Base-by-base conservation (phyloP, 2,329 filamentous ascomycete genomes). In the Cladosporium oxysporum region DNA sequence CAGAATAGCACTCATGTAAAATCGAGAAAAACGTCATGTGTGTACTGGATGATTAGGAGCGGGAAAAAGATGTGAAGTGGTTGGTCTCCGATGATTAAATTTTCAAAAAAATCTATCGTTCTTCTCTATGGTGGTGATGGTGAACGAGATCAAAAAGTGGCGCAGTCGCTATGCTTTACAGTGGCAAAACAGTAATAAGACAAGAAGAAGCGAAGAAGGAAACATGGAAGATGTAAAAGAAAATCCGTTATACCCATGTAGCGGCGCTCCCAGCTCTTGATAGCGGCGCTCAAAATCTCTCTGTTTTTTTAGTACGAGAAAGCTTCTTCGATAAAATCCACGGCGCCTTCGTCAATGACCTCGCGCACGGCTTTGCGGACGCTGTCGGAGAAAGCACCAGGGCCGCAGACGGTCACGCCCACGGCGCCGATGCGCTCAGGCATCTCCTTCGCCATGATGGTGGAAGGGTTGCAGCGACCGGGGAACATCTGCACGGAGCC, bases 281-380 rank as follows among this genome's bases (percentile, higher is more conserved):
- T 37, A 50, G 55, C 55, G 55, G 29, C 52, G 28, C 52, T n/a
- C 29, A 29, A 18, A 49, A 35, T 14, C 8, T 14, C 8, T 35
- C 49, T 26, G 26, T 18, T n/a, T 8, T 53, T 31, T 66, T 68
- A 89, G 79, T 87, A 89, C 1, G 86, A 88, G 76, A 89, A 90
- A 47, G 85, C 85, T 78, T 90, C 87, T 74, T 90, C 87, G 23
- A 86, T 81, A 76, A 89, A 88, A 76, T 89, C 87, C 10, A 89
- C 76, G 59, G 79, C 79, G 44, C 83, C 84, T 7, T 84, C 83
- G 28, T 80, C 78, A 31, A 86, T 81, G 67, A 82, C 80, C 31
- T 77, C 78, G 53, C 87, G 76, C 18, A 84, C 82, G 2, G 86
- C 86, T 21, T 79, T 79, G 31, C 87, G 73, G 1, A 89, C 87